Conservation (phyloP, 192 early-diverging fungal species). For the Coemansia guatemalensis region DNA sequence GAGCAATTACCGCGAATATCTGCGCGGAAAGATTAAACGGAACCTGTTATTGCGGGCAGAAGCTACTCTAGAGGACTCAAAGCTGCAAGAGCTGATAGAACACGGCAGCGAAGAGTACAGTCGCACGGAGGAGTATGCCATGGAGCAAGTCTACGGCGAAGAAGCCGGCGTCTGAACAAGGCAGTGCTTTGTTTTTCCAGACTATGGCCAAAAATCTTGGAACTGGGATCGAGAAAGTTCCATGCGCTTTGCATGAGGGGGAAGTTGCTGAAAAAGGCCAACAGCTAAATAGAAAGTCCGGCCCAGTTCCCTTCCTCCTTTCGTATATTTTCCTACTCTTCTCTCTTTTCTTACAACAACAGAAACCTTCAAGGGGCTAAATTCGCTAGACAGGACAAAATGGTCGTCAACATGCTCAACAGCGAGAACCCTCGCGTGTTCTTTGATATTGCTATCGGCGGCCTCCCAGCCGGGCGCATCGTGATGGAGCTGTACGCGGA, state of each 20-base stretch:
- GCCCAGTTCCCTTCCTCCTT: slow-evolving; percentile 1
- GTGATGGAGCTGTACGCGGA: slow-evolving; percentile 65
- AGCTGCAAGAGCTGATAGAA: background rate
- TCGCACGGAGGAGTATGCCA: slow-evolving; percentile 10
- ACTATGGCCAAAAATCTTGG: background rate
- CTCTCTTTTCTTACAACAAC: background rate
- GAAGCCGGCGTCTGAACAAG: background rate
- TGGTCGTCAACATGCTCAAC: slow-evolving; percentile 40
- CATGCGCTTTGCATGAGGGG: background rate
- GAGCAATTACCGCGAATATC: slow-evolving; percentile 45
- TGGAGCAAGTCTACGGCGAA: slow-evolving; percentile 6
- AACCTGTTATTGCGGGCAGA: too few relatives aligned
- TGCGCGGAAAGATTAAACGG: slow-evolving; percentile 29
- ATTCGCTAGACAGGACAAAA: slow-evolving; percentile 2
- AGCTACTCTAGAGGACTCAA: slow-evolving; percentile 1
- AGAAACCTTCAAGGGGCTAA: background rate
- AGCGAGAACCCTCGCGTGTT: slow-evolving; percentile 56
- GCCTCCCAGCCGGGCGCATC: slow-evolving; percentile 40
- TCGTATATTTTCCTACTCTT: slow-evolving; percentile 5
- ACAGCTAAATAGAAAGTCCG: background rate
- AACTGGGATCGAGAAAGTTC: slow-evolving; percentile 1
- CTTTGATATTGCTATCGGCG: slow-evolving; percentile 58
- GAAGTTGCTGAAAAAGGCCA: background rate
- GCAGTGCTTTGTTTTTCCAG: slow-evolving; percentile 3
- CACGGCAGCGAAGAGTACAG: slow-evolving; percentile 21